These are phyloP conservation scores for Setomelanomma holmii DNA, from an alignment of 2,329 filamentous ascomycete genomes.

Conservation along the genomic window DNA sequence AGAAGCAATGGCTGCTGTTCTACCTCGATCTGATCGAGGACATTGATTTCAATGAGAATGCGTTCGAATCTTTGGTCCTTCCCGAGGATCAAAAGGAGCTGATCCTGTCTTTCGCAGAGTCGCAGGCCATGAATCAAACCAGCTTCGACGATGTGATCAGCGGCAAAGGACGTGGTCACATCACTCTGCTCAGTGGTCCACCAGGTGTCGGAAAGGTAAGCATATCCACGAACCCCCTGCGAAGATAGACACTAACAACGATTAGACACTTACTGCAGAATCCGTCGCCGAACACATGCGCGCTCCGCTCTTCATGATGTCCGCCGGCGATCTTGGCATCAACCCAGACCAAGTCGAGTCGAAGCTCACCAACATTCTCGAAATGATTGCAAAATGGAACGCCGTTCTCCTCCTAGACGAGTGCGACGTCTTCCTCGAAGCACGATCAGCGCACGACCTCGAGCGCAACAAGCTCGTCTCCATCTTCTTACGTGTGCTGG, in stretches of 20 bases:
- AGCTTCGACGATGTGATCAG: constrained; percentile 73
- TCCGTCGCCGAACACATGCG: constrained; percentile 84
- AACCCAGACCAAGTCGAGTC: constrained; percentile 53
- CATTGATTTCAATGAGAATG: constrained; percentile 81
- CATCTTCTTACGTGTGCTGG: constrained; percentile 38
- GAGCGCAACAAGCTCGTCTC: constrained; percentile 48
- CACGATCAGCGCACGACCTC: constrained; percentile 47
- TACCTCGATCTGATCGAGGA: constrained; percentile 77
- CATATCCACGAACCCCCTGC: neutral
- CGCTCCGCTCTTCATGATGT: constrained; percentile 82
- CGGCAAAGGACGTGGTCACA: constrained; percentile 85
- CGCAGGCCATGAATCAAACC: constrained; percentile 77
- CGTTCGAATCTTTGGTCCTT: constrained; percentile 81
- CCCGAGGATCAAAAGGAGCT: constrained; percentile 66
- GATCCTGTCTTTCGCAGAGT: constrained; percentile 80
- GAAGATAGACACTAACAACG: neutral
- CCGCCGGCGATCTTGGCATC: constrained; percentile 67
- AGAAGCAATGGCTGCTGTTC: constrained; percentile 90
- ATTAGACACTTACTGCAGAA: constrained; percentile 77
- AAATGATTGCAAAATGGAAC: constrained; percentile 59
- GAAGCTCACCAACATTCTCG: constrained; percentile 55
- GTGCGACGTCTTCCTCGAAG: constrained; percentile 66
- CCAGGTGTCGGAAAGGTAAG: constrained; percentile 78
- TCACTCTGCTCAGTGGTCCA: constrained; percentile 80
- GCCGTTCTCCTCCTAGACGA: constrained; percentile 64